Conservation (phyloP, 768 basidiomycete genomes). For the Tulasnella calospora region DNA sequence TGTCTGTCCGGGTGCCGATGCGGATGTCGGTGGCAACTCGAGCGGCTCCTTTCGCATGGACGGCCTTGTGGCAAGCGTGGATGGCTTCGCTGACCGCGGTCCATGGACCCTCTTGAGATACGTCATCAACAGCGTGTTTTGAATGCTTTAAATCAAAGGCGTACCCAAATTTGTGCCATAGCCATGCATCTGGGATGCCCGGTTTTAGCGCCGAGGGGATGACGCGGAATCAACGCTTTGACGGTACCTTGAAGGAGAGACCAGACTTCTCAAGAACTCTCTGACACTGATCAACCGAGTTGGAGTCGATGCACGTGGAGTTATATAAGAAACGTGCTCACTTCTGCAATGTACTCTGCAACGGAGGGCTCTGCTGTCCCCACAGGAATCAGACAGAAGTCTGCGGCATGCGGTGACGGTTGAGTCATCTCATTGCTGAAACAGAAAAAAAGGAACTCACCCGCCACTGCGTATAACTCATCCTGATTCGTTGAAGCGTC, state of each 20-base stretch:
- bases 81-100: slow-evolving; percentile 76
- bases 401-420: slow-evolving; percentile 38
- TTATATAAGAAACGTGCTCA: neutral
- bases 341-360: slow-evolving; percentile 24
- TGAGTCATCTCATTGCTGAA: neutral
- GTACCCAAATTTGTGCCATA: slow-evolving; percentile 87
- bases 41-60: slow-evolving; percentile 68
- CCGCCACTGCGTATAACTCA: slow-evolving; percentile 77
- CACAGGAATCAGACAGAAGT: slow-evolving; percentile 86
- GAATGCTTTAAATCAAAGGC: slow-evolving; percentile 18
- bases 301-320: neutral
- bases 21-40: slow-evolving; percentile 89
- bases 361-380: slow-evolving; percentile 73
- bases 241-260: slow-evolving; percentile 67
- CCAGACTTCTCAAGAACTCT: slow-evolving; percentile 77
- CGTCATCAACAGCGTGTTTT: neutral
- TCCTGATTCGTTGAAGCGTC: neutral
- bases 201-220: neutral
- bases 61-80: slow-evolving; percentile 83
- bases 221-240: neutral
- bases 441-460: slow-evolving; percentile 36
- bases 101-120: slow-evolving; percentile 73
- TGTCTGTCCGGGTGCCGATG: slow-evolving; percentile 82
- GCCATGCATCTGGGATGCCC: slow-evolving; percentile 61
- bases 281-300: slow-evolving; percentile 51